A percentile compares a stretch with the other conserved stretches of the same genome.
These are phyloP conservation scores for Populus euphratica DNA, from an alignment of 345 rosid species.

Conservation along the genomic window DNA sequence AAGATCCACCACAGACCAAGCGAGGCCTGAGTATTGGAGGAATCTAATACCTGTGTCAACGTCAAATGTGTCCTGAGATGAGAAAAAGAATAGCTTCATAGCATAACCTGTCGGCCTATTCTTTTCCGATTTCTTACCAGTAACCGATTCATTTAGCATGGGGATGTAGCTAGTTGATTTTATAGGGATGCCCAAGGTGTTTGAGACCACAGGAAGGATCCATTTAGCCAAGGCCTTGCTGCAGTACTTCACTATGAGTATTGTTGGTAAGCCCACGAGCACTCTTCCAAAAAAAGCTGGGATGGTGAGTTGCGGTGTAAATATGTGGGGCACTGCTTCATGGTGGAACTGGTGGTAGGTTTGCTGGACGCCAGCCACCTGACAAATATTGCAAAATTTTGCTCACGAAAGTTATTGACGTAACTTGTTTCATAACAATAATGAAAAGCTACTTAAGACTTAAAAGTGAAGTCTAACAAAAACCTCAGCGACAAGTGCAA, in stretches of 20 bases:
- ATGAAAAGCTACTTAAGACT: not conserved
- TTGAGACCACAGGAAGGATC: conserved; percentile 71
- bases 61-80: conserved; percentile 49
- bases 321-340: conserved; percentile 57
- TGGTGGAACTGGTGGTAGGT: conserved; percentile 92
- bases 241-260: conserved; percentile 79
- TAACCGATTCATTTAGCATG: conserved; percentile 41
- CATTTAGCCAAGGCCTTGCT: conserved; percentile 89
- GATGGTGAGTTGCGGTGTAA: conserved; percentile 46
- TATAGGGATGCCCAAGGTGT: conserved; percentile 70
- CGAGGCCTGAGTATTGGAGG: conserved; percentile 88
- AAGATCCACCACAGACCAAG: conserved; percentile 95
- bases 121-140: conserved; percentile 42
- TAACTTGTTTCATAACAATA: not conserved
- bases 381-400: conserved; percentile 10
- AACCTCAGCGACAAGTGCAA: not conserved
- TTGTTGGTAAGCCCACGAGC: conserved; percentile 78
- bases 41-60: conserved; percentile 86
- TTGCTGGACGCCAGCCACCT: conserved; percentile 85
- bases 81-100: conserved; percentile 47
- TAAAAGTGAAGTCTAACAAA: not conserved
- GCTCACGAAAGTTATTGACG: not conserved
- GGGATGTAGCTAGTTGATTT: conserved; percentile 68
- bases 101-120: conserved; percentile 49
- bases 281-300: conserved; percentile 57